Percentiles rank a stretch among this genome's conserved stretches.
Conservation (phyloP, 805 yeast species). For the Danielia oregonensis region DNA sequence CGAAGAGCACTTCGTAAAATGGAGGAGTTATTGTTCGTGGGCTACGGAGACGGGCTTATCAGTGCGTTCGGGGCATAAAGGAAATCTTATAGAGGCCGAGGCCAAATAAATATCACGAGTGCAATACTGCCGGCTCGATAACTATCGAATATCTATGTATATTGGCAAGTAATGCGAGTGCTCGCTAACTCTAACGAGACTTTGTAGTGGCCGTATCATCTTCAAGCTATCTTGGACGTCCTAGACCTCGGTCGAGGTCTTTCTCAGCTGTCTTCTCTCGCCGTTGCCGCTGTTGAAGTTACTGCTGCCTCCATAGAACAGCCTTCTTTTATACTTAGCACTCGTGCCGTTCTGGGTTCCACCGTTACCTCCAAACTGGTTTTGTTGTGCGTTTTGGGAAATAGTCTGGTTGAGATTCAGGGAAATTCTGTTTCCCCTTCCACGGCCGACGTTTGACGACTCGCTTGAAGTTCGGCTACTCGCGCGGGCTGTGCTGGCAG, state of each 20-base stretch:
- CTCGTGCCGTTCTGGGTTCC: not conserved
- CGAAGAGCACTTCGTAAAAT: constrained; percentile 10
- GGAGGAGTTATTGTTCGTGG: constrained; percentile 39
- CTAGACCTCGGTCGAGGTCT: no score
- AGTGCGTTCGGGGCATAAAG: constrained; percentile 18
- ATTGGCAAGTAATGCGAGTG: no score
- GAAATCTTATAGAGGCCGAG: constrained; percentile 5
- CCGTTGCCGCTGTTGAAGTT: constrained; percentile 9
- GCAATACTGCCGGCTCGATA: no score
- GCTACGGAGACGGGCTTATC: constrained; percentile 55
- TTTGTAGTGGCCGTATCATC: no score
- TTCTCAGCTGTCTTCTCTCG: no score
- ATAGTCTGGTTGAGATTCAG: not conserved
- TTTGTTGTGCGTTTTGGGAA: not conserved
- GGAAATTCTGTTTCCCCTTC: not conserved
- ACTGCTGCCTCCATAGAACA: constrained; percentile 27
- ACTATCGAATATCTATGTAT: no score
- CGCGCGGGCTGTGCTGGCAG: no score
- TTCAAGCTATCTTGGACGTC: no score
- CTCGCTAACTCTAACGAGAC: no score
- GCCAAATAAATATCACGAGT: no score
- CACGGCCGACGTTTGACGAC: not conserved
- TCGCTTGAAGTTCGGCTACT: not conserved
- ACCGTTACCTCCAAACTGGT: not conserved
- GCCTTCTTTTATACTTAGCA: constrained; percentile 25